phyloP scores from a whole-genome alignment of 495 filamentous ascomycete genomes.

The Oidiodendron maius region DNA sequence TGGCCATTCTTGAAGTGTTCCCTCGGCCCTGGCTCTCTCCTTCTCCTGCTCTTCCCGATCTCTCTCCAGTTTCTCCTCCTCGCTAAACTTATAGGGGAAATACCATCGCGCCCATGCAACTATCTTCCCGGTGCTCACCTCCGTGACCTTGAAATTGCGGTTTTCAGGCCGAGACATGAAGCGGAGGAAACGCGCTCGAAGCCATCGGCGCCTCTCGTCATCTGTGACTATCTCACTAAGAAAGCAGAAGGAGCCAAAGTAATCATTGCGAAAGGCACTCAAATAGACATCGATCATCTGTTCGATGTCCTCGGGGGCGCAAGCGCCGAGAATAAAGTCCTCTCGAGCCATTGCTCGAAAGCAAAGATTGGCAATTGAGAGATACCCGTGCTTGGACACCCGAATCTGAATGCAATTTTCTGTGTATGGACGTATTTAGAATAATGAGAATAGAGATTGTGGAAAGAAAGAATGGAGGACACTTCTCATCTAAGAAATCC shows the following conservation, averaged over 20 bases:
- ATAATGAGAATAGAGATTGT: too few relatives aligned
- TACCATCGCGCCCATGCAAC: constrained; percentile 14
- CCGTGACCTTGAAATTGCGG: constrained; percentile 16
- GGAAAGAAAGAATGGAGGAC: too few relatives aligned
- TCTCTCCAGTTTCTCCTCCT: constrained; percentile 10
- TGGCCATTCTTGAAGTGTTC: constrained; percentile 11
- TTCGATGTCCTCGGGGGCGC: constrained; percentile 13
- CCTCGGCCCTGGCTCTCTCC: constrained; percentile 3
- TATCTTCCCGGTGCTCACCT: constrained; percentile 3
- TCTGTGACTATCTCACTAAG: neutral
- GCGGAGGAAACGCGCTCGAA: constrained; percentile 1
- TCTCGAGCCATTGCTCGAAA: constrained; percentile 7
- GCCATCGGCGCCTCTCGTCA: constrained; percentile 8
- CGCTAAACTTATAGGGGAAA: constrained; percentile 11
- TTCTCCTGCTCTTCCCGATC: constrained; percentile 3
- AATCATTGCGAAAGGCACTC: constrained; percentile 17
- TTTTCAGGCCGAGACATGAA: constrained; percentile 11
- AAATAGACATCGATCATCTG: constrained; percentile 14
- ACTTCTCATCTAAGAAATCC: too few relatives aligned
- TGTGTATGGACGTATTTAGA: too few relatives aligned
- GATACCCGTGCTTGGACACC: too few relatives aligned
- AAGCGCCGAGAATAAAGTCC: constrained; percentile 10
- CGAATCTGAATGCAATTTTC: too few relatives aligned
- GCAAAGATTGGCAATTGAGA: too few relatives aligned
- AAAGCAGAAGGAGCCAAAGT: constrained; percentile 6